Conservation (phyloP, 73 alveolate species). For the Paramecium sexaurelia region DNA sequence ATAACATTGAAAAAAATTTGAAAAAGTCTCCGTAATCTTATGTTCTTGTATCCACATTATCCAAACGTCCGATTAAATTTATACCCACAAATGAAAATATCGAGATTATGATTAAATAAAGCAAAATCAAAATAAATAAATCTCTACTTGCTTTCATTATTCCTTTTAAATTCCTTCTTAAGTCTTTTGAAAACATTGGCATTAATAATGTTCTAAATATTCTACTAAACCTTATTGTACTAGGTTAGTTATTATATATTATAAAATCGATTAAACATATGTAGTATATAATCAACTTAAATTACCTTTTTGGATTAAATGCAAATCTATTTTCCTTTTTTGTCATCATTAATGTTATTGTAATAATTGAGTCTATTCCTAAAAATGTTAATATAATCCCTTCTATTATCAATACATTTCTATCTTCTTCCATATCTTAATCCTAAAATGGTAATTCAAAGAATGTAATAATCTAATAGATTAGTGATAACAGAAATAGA, state of each 20-base stretch:
- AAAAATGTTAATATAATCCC: neutral
- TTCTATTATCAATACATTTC: neutral
- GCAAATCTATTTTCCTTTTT: neutral
- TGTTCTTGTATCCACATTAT: slow-evolving; percentile 25
- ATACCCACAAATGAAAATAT: slow-evolving; percentile 61
- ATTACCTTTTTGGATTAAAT: slow-evolving; percentile 10
- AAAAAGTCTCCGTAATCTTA: slow-evolving; percentile 66
- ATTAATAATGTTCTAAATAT: slow-evolving; percentile 52
- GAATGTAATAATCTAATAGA: slow-evolving; percentile 2
- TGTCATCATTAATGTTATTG: neutral
- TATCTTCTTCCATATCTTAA: neutral
- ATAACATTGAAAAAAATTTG: slow-evolving; percentile 18
- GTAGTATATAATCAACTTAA: neutral
- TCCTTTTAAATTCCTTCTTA: slow-evolving; percentile 63
- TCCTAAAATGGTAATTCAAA: slow-evolving; percentile 17
- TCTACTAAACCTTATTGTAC: slow-evolving; percentile 47
- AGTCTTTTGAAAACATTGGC: slow-evolving; percentile 46
- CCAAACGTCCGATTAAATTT: slow-evolving; percentile 53
- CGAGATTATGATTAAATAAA: slow-evolving; percentile 43
- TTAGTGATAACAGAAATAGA: neutral
- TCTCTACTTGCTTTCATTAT: slow-evolving; percentile 54
- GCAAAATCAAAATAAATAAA: slow-evolving; percentile 19
- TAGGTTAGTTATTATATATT: neutral
- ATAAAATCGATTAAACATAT: slow-evolving; percentile 5
- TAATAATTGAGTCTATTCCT: neutral